Conservation (phyloP, 305 asterid species). For the Fraxinus nigra region DNA sequence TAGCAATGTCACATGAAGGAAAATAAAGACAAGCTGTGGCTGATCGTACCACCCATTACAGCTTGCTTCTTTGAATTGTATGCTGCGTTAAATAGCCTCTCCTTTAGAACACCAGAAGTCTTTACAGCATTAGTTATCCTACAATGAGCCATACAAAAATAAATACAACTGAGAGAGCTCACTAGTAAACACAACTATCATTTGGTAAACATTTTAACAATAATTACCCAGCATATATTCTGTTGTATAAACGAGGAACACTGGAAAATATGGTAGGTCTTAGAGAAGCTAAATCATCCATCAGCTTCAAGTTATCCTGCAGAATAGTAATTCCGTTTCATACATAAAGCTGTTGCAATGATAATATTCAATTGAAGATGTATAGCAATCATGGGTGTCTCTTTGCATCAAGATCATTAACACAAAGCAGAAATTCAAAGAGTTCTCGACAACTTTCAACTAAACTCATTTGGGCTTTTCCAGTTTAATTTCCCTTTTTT, state of each 20-base stretch:
- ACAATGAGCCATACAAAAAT: slow-evolving; percentile 22
- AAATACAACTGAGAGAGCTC: slow-evolving; percentile 17
- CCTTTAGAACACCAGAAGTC: slow-evolving; percentile 77
- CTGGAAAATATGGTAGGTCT: slow-evolving; percentile 94
- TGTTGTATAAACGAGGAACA: slow-evolving; percentile 97
- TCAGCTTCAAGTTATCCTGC: slow-evolving; percentile 90
- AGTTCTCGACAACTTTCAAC: slow-evolving; percentile 10
- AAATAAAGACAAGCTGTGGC: slow-evolving; percentile 3
- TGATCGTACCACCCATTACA: slow-evolving; percentile 65
- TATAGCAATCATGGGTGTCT: slow-evolving; percentile 15
- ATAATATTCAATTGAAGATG: slow-evolving; percentile 10
- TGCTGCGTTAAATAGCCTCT: slow-evolving; percentile 87
- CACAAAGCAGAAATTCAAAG: neutral
- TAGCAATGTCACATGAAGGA: slow-evolving; percentile 1
- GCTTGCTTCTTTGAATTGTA: slow-evolving; percentile 96
- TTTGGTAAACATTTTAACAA: slow-evolving; percentile 22
- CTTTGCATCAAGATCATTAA: slow-evolving; percentile 2
- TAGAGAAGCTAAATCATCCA: slow-evolving; percentile 90
- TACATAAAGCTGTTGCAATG: slow-evolving; percentile 19
- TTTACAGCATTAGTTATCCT: slow-evolving; percentile 87
- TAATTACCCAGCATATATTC: slow-evolving; percentile 91
- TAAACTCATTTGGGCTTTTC: neutral
- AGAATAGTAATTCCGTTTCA: slow-evolving; percentile 31
- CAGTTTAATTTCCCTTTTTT: neutral
- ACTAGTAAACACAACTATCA: slow-evolving; percentile 16